Base-by-base conservation (phyloP, 75 land plant genomes). In the Cryptomeria japonica region DNA sequence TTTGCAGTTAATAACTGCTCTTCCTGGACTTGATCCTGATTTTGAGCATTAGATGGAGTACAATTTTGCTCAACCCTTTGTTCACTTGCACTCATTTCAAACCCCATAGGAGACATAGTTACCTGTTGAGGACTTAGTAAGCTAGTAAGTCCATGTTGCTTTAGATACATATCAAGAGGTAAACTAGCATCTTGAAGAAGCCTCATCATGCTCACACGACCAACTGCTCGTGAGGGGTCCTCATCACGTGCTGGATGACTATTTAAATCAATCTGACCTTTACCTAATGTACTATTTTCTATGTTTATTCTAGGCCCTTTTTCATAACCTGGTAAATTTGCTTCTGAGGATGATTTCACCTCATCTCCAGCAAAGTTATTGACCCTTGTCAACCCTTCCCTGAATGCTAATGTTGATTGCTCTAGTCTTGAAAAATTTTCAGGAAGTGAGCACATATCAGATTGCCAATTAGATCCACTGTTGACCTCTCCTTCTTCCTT, bases 181-280 rank as follows among this genome's bases (percentile, higher is more conserved):
- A 85, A 78, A 80, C 88, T 91, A 36, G 98, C 96, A 56, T 87
- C 94, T 85, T 94, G 86, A 47, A 94, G 89, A 58, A 97, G 92
- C 49, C 88, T 92, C 89, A 90, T 91, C 84, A 82, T 82, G 32
- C 84, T 82, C 5, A 82, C 15, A 31, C 84, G 84, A 15, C 68
- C 38, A n/a, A 86, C 58, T n/a, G 51, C 83, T 19, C 88, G 89
- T 14, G 89, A 88, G 5, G 84, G 46, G 28, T 95, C 96, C 83
- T 96, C 98, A n/a, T 96, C 99, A 82, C 95, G 89, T 85, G 96
- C 98, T 37, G 99, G 99, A 84, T 96, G 98, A 37, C 91, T 95
- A 87, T 97, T 97, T 53, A 97, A 88, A 87, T 97, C 99, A 83
- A 97, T 96, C 87, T 93, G 94, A 73, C 92, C 94, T 89, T 94